phyloP scores from a whole-genome alignment of 2,329 filamentous ascomycete species.

The Zymoseptoria passerinii region DNA sequence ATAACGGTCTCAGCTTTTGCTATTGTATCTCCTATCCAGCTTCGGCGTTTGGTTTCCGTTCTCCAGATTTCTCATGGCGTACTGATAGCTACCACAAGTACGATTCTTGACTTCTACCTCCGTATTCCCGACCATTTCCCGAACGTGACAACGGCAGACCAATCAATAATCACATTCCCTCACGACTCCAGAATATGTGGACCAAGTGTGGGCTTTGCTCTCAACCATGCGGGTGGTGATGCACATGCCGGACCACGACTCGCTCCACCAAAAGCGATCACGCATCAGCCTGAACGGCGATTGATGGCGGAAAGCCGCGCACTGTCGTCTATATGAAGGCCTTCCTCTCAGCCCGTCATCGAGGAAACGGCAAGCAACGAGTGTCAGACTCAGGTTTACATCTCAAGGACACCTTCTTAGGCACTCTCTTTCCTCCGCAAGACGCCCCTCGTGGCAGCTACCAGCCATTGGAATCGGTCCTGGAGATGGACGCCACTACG shows the following conservation, averaged over 20 bases:
- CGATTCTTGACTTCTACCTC: background rate
- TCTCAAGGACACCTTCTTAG: background rate
- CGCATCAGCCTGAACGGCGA: constrained; percentile 1
- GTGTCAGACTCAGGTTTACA: background rate
- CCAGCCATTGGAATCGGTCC: constrained; percentile 5
- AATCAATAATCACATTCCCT: background rate
- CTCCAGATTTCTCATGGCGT: background rate
- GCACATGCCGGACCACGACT: background rate
- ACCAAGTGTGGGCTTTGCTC: background rate
- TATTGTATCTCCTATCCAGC: too few species aligned
- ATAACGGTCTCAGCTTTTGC: too few species aligned
- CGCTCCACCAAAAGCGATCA: background rate
- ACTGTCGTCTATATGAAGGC: constrained; percentile 4
- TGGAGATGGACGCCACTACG: constrained; percentile 27
- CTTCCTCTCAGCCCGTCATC: background rate
- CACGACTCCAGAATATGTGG: background rate
- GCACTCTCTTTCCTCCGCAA: background rate
- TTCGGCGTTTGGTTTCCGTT: too few species aligned
- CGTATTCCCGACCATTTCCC: background rate
- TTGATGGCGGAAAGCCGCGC: constrained; percentile 1
- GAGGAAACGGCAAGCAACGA: constrained; percentile 3
- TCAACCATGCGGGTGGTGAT: background rate
- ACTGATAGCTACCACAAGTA: background rate
- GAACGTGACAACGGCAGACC: background rate
- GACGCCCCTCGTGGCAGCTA: constrained; percentile 3